Percentiles rank a stretch among this genome's conserved stretches.
These are phyloP conservation scores for Juglanconis oblonga DNA, from an alignment of 2,329 filamentous ascomycete genomes.

Conservation along the genomic window DNA sequence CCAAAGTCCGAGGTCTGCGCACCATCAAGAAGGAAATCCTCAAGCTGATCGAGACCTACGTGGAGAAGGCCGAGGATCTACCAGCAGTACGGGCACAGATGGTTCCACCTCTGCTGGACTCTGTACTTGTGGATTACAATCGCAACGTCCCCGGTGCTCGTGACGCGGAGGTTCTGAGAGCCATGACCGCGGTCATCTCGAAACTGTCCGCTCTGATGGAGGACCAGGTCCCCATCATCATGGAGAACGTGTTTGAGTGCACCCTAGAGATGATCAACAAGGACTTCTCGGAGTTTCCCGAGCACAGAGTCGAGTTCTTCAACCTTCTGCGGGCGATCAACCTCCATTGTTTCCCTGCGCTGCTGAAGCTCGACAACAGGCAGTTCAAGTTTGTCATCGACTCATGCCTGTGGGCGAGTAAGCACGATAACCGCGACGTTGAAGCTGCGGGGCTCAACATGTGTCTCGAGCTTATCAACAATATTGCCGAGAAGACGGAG, in stretches of 20 bases:
- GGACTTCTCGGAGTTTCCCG: slow-evolving; percentile 98
- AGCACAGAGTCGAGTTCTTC: slow-evolving; percentile 99
- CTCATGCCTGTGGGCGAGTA: slow-evolving; percentile 99
- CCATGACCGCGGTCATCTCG: slow-evolving; percentile 95
- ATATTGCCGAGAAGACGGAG: slow-evolving; percentile 92
- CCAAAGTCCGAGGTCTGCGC: slow-evolving; percentile 87
- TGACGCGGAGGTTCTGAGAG: slow-evolving; percentile 93
- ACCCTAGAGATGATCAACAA: slow-evolving; percentile 99
- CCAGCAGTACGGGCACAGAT: slow-evolving; percentile 91
- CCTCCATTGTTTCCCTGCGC: slow-evolving; percentile 89
- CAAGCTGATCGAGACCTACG: slow-evolving; percentile 96
- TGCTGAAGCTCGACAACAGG: slow-evolving; percentile 89
- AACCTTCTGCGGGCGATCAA: slow-evolving; percentile 95
- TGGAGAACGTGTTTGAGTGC: slow-evolving; percentile 98
- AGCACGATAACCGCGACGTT: slow-evolving; percentile 98
- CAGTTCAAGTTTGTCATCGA: slow-evolving; percentile 99
- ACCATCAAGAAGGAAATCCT: slow-evolving; percentile 99
- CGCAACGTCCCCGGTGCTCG: slow-evolving; percentile 93
- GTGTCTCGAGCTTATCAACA: slow-evolving; percentile 96
- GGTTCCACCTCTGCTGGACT: slow-evolving; percentile 92
- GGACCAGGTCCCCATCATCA: slow-evolving; percentile 93
- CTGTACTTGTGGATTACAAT: slow-evolving; percentile 93
- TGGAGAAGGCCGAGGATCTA: slow-evolving; percentile 95
- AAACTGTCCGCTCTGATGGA: slow-evolving; percentile 97
- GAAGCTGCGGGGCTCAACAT: slow-evolving; percentile 95